Percentiles rank a stretch among this genome's conserved stretches.
Conservation (phyloP, 2,329 filamentous ascomycete species). For the Pezicula radicicola region DNA sequence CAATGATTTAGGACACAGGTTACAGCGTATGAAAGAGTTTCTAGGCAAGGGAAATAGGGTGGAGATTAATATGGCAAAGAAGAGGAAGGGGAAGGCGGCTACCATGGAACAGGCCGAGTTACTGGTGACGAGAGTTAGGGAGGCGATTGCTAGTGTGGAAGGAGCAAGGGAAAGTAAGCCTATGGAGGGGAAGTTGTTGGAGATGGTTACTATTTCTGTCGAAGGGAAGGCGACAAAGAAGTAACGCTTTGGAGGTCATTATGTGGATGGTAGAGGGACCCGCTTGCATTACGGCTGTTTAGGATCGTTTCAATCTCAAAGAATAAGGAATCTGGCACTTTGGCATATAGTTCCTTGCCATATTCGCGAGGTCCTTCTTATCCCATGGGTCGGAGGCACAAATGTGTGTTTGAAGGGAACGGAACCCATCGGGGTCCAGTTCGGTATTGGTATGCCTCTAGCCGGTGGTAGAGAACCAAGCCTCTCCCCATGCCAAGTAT, state of each 20-base stretch:
- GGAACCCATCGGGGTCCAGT: no score
- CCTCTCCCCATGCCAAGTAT: no score
- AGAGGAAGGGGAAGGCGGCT: conserved; percentile 59
- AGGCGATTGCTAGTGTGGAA: conserved; percentile 27
- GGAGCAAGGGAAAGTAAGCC: conserved; percentile 42
- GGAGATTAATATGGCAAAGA: conserved; percentile 68
- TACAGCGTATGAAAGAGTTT: conserved; percentile 67
- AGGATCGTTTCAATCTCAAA: no score
- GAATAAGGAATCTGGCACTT: no score
- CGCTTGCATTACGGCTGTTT: no score
- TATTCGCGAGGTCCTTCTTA: no score
- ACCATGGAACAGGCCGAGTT: conserved; percentile 57
- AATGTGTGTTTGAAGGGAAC: no score
- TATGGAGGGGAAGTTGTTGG: conserved; percentile 42
- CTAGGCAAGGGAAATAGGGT: conserved; percentile 73
- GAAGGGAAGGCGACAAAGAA: conserved; percentile 31
- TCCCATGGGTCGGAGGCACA: no score
- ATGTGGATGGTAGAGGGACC: no score
- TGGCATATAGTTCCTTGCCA: no score
- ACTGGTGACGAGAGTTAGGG: conserved; percentile 50
- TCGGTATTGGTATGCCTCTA: no score
- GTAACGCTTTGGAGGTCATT: not conserved
- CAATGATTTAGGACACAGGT: conserved; percentile 71
- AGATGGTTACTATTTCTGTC: conserved; percentile 39
- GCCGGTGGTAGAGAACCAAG: no score